phyloP scores from a whole-genome alignment of 2,329 filamentous ascomycete genomes.

The Fusarium pseudograminearum region DNA sequence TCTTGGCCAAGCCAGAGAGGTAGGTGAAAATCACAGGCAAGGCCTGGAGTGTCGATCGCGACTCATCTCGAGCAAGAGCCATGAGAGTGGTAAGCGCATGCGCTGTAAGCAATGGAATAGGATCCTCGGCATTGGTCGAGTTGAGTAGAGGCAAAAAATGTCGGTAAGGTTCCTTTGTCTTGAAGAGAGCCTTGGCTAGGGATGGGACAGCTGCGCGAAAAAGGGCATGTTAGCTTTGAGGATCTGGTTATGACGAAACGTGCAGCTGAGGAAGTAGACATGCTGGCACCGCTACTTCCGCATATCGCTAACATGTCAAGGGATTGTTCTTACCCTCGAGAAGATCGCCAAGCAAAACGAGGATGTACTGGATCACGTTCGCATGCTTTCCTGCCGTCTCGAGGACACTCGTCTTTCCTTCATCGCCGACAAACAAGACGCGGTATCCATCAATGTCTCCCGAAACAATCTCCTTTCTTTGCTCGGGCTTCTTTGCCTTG shows the following conservation, averaged over 20 bases:
- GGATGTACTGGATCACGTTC: constrained; percentile 94
- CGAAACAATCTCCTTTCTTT: constrained; percentile 85
- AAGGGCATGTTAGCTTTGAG: constrained; percentile 37
- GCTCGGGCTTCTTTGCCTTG: constrained; percentile 88
- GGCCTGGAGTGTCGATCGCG: constrained; percentile 76
- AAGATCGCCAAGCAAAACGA: constrained; percentile 89
- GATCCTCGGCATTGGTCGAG: constrained; percentile 78
- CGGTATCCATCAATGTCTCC: constrained; percentile 83
- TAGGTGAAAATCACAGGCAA: constrained; percentile 88
- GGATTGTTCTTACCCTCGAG: constrained; percentile 75
- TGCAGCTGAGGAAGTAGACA: constrained; percentile 17
- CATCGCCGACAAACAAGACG: constrained; percentile 80
- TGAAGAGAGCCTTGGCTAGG: constrained; percentile 80
- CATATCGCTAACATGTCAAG: constrained; percentile 11
- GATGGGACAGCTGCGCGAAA: constrained; percentile 77
- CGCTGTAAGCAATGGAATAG: constrained; percentile 89
- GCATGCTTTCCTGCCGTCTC: constrained; percentile 86
- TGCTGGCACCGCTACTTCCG: constrained; percentile 5
- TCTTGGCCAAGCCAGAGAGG: constrained; percentile 84
- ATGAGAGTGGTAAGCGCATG: constrained; percentile 87
- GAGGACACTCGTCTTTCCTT: constrained; percentile 77
- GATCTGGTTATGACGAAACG: constrained; percentile 7
- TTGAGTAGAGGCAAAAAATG: constrained; percentile 89
- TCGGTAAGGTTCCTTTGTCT: constrained; percentile 81
- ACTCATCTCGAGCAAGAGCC: constrained; percentile 72